phyloP scores from a whole-genome alignment of 257 asterid species.

The Solanum paucissectum region DNA sequence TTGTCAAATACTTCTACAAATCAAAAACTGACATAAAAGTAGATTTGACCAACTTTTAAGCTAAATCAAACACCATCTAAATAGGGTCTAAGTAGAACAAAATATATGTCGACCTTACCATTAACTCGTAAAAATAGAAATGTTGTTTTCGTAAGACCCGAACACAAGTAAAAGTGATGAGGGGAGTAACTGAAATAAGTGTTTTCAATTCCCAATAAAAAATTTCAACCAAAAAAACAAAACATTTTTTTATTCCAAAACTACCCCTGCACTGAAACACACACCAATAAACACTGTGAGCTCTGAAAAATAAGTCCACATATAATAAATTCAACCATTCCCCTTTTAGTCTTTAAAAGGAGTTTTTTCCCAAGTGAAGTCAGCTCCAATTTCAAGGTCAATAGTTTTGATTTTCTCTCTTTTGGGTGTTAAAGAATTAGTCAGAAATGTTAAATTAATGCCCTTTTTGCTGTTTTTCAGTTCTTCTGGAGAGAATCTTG shows the following conservation, averaged over 20 bases:
- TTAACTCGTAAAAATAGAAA: background rate
- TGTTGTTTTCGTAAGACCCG: fast-evolving
- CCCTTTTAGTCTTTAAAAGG: background rate
- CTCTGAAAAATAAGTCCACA: background rate
- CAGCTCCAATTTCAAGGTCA: background rate
- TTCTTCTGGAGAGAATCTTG: background rate
- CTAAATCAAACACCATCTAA: fast-evolving
- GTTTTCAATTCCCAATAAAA: background rate
- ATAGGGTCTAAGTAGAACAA: too few species aligned
- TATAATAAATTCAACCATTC: background rate
- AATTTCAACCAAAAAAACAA: background rate
- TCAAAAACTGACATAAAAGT: too few species aligned
- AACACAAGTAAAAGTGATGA: too few species aligned
- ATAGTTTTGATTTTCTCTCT: background rate
- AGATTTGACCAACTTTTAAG: background rate
- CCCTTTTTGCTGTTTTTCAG: background rate
- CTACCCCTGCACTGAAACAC: background rate
- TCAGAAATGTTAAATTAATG: background rate
- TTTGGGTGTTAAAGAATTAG: background rate
- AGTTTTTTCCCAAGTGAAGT: background rate
- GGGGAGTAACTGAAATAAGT: background rate
- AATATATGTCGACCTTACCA: too few species aligned
- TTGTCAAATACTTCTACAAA: fast-evolving
- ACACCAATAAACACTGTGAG: background rate
- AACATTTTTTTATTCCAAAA: background rate